Base-by-base conservation (phyloP, 192 early-diverging fungal species). In the Geranomyces michiganensis region DNA sequence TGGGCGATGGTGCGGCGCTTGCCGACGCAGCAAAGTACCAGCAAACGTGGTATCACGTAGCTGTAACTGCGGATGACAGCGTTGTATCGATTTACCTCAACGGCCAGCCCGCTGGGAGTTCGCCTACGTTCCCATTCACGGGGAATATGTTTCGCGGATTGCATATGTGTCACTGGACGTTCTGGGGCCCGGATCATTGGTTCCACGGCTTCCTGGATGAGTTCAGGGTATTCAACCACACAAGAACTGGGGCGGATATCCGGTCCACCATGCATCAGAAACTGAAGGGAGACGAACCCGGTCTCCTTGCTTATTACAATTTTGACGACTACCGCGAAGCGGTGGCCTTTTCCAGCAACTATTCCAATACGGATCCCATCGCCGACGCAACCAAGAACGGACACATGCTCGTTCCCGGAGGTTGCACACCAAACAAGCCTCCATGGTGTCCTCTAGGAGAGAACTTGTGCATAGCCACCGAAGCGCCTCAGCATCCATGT, bases 221-320 rank as follows among this genome's bases (percentile, higher is more conserved):
- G 63, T 65, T 65, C 46, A 27, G 63, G n/a, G 41, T 65, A 6
- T 65, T 65, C 41, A 65, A 65, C 45, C 46, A 65, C 46, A 12
- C 63, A 21, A 7, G 45, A 0, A 13, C 41, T 19, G 6, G 8
- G 5, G 43, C 26, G 1, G 8, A 46, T 15, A 65, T 65, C 0
- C 33, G 36, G 46, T 49, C 32, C 8, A 65, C 63, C 0, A 46
- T 65, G 63, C 30, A 46, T 22, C 10, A 26, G 0, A 65, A 6
- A 24, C 45, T 65, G 22, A 7, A 10, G 6, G 41, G 41, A 14
- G 15, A 47, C 6, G 41, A 65, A 24, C 13, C 14, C 1, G 63
- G 63, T 19, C 30, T 65, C 17, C 26, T 65, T 19, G 41, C 30
- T 10, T 65, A 65, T 43, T 65, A 41, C n/a, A 65, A 41, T 24